Evolutionary conservation across 768 basidiomycete genomes (phyloP).

Genomic region (Tulasnella sp.): DNA sequence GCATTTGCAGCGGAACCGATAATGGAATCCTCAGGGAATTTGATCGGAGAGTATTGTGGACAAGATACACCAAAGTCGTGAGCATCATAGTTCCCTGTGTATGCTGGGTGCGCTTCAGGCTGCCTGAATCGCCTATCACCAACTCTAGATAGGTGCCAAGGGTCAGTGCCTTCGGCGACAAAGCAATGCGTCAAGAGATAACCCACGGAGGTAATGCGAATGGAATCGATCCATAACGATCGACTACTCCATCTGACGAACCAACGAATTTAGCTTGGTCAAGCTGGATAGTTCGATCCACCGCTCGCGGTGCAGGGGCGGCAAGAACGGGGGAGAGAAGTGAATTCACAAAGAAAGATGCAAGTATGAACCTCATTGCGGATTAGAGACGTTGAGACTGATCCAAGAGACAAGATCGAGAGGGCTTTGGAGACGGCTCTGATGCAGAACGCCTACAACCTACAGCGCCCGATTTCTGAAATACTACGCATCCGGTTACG

Average conservation of each 20-base stretch:
- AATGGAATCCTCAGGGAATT: conserved; percentile 46
- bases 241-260: conserved; percentile 41
- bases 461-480: not conserved
- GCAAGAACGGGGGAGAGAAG: not conserved
- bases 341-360: not conserved
- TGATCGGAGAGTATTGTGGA: conserved; percentile 49
- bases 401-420: not conserved
- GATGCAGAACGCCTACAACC: not conserved
- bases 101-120: conserved; percentile 47
- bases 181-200: not conserved
- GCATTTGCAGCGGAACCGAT: conserved; percentile 46
- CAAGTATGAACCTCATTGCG: not conserved
- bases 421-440: not conserved
- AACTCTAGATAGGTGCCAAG: conserved; percentile 41
- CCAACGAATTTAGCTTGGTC: conserved; percentile 55
- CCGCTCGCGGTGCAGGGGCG: not conserved
- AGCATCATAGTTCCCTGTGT: conserved; percentile 47
- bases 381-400: not conserved
- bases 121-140: conserved; percentile 52
- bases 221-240: conserved; percentile 58
- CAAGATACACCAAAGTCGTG: conserved; percentile 52
- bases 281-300: conserved; percentile 48
- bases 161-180: conserved; percentile 44
- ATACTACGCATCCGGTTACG: not conserved
- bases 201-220: conserved; percentile 60